These are phyloP conservation scores for Saturnispora galanensis DNA, from an alignment of 805 yeast genomes.

Conservation along the genomic window DNA sequence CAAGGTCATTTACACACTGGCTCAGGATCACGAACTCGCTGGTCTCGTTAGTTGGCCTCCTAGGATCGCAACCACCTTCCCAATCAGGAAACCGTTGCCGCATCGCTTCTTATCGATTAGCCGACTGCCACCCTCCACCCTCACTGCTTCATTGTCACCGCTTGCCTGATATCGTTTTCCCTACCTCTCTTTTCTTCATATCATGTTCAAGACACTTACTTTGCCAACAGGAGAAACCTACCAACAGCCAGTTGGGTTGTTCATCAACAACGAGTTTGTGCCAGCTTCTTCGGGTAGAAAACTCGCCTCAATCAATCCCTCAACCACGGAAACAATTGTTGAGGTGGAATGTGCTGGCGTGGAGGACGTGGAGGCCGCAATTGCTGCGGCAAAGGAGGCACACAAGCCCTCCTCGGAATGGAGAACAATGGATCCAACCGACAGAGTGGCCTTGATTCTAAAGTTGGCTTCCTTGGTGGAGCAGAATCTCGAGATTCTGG, in stretches of 20 bases:
- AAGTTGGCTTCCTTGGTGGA: conserved; percentile 45
- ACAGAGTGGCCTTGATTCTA: conserved; percentile 32
- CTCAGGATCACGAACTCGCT: too few relatives aligned
- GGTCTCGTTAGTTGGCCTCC: too few relatives aligned
- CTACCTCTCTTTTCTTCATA: neutral
- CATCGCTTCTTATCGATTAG: too few relatives aligned
- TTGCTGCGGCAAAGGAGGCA: conserved; percentile 37
- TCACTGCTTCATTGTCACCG: too few relatives aligned
- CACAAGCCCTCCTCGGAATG: conserved; percentile 29
- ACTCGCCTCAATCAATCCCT: conserved; percentile 38
- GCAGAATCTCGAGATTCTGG: conserved; percentile 37
- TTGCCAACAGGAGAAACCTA: conserved; percentile 41
- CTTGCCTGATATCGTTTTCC: too few relatives aligned
- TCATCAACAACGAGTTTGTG: conserved; percentile 46
- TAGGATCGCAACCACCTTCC: too few relatives aligned
- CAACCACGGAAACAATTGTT: conserved; percentile 38
- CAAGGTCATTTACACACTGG: too few relatives aligned
- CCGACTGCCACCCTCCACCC: too few relatives aligned
- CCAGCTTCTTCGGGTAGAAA: conserved; percentile 24
- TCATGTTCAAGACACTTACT: conserved; percentile 13
- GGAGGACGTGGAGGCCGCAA: conserved; percentile 43
- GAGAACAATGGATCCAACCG: conserved; percentile 35
- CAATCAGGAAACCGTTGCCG: too few relatives aligned
- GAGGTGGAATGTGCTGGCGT: conserved; percentile 38
- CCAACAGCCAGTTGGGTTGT: conserved; percentile 53